Evolutionary conservation across 164 flowering plant genomes (phyloP).

Genomic region (Saururus chinensis): DNA sequence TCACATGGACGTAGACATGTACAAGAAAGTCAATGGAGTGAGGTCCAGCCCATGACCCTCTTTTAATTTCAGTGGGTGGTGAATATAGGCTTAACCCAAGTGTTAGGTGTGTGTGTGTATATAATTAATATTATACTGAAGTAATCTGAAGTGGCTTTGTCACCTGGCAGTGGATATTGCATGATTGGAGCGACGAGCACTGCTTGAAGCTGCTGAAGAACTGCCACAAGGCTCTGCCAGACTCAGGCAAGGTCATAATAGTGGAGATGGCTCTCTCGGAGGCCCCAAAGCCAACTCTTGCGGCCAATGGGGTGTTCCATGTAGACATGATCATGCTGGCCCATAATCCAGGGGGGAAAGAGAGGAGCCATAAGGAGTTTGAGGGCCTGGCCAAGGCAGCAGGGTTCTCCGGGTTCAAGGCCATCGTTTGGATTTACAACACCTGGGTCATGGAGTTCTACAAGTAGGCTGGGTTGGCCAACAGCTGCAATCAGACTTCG

Average conservation of each 20-base stretch:
- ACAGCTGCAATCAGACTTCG: neutral
- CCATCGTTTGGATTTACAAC: constrained; percentile 7
- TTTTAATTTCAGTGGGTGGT: neutral
- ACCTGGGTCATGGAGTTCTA: constrained; percentile 18
- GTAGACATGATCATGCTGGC: constrained; percentile 10
- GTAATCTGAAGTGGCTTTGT: neutral
- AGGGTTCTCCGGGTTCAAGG: constrained; percentile 5
- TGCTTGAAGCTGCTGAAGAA: too few species aligned
- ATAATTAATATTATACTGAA: too few species aligned
- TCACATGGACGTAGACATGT: too few species aligned
- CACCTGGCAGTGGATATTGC: constrained; percentile 9
- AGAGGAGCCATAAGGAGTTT: constrained; percentile 14
- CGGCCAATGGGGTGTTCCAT: constrained; percentile 14
- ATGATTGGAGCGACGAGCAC: too few species aligned
- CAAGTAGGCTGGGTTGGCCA: neutral
- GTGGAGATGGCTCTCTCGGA: too few species aligned
- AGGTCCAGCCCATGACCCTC: too few species aligned
- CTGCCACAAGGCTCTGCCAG: too few species aligned
- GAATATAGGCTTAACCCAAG: too few species aligned
- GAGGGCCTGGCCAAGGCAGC: constrained; percentile 13
- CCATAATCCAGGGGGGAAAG: constrained; percentile 15
- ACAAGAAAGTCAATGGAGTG: too few species aligned
- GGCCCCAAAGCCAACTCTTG: too few species aligned
- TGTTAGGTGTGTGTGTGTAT: too few species aligned
- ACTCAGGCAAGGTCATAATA: too few species aligned